Evolutionary conservation across 2,329 filamentous ascomycete genomes (phyloP).

Genomic region (Cladophialophora yegresii): DNA sequence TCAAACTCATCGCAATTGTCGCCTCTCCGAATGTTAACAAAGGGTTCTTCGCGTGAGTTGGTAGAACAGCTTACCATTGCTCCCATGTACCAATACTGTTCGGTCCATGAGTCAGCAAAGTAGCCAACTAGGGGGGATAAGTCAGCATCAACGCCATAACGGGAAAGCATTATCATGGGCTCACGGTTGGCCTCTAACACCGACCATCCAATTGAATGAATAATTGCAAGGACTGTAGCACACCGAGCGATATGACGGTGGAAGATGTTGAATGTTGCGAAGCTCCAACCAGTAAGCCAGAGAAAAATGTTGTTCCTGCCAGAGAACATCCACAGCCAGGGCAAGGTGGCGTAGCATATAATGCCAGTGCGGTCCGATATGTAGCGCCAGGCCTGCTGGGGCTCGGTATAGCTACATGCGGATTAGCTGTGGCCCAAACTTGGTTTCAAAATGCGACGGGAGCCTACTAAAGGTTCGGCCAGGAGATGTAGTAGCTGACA

Average conservation of each 20-base stretch:
- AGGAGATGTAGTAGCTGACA: constrained; percentile 50
- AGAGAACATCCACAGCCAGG: constrained; percentile 66
- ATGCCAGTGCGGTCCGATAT: constrained; percentile 65
- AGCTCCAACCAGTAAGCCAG: constrained; percentile 70
- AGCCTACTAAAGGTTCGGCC: constrained; percentile 53
- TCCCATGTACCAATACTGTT: constrained; percentile 48
- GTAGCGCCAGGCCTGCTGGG: constrained; percentile 54
- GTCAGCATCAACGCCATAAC: constrained; percentile 6
- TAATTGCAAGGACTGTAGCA: constrained; percentile 61
- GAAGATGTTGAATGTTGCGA: constrained; percentile 66
- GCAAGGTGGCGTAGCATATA: constrained; percentile 64
- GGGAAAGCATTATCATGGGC: background rate
- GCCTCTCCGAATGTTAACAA: background rate
- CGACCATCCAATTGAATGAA: constrained; percentile 64
- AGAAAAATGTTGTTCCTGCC: constrained; percentile 67
- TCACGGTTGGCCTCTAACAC: constrained; percentile 35
- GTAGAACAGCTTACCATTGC: constrained; percentile 37
- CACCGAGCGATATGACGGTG: constrained; percentile 68
- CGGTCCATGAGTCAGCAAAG: constrained; percentile 33
- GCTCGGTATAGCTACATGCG: constrained; percentile 13
- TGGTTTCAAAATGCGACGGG: no score
- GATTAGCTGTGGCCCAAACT: constrained; percentile 1
- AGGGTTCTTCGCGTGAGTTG: background rate
- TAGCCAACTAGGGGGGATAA: constrained; percentile 8
- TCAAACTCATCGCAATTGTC: constrained; percentile 43